Percentiles rank a stretch among this genome's conserved stretches.
Conservation (phyloP, 169 alveolate species). For the Eimeria praecox region DNA sequence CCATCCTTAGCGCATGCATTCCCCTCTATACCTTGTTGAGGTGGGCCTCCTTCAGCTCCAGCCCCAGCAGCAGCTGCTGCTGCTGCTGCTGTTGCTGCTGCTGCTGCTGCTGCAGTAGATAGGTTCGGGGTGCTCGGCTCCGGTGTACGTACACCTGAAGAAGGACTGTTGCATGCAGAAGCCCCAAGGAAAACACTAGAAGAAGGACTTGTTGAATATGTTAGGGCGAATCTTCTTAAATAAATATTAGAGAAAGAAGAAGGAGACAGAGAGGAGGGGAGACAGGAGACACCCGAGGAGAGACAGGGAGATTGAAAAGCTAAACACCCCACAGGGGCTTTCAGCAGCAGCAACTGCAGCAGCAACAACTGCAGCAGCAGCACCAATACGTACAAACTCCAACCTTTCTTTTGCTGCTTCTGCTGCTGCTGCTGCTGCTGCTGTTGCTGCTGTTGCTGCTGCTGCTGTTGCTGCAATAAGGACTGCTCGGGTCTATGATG, state of each 20-base stretch:
- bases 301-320: not conserved
- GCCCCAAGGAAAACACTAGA: not conserved
- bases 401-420: not conserved
- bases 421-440: not conserved
- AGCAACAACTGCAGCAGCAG: not conserved
- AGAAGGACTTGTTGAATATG: not conserved
- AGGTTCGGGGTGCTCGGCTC: not conserved
- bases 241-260: not conserved
- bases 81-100: not conserved
- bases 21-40: not conserved
- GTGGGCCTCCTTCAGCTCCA: not conserved
- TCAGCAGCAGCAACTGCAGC: not conserved
- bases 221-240: not conserved
- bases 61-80: not conserved
- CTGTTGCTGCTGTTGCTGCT: not conserved
- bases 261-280: not conserved
- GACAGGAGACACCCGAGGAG: not conserved
- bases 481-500: not conserved
- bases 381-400: not conserved
- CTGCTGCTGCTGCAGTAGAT: not conserved
- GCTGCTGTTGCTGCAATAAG: not conserved
- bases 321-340: not conserved
- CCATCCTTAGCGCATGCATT: not conserved
- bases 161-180: not conserved
- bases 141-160: not conserved